phyloP scores from a whole-genome alignment of 2,329 filamentous ascomycete species.

The Harringtonia aguacate region DNA sequence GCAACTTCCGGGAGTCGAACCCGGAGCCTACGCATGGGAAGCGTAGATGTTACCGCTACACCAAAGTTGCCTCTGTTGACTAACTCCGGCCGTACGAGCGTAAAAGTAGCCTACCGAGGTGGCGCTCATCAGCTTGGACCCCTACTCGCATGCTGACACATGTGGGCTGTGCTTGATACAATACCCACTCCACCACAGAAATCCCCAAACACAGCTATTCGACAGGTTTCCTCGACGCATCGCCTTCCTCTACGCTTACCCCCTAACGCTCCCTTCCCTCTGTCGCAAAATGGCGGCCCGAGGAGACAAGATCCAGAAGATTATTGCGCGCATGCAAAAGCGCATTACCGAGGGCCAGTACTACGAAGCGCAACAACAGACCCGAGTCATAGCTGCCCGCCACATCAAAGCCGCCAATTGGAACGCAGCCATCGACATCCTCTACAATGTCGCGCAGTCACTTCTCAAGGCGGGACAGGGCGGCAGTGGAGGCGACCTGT shows the following conservation, averaged over 20 bases:
- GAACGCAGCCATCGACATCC: slow-evolving; percentile 73
- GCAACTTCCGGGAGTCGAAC: slow-evolving; percentile 19
- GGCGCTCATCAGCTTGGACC: neutral
- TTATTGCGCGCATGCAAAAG: slow-evolving; percentile 57
- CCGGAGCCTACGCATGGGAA: slow-evolving; percentile 19
- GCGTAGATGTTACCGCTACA: slow-evolving; percentile 19
- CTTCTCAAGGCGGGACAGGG: slow-evolving; percentile 88
- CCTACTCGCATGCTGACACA: neutral
- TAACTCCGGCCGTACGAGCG: neutral
- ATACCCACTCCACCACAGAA: neutral
- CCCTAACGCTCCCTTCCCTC: neutral
- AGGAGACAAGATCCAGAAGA: slow-evolving; percentile 41
- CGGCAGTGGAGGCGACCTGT: slow-evolving; percentile 83
- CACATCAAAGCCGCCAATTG: slow-evolving; percentile 87
- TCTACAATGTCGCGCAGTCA: slow-evolving; percentile 73
- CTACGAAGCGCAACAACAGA: slow-evolving; percentile 98
- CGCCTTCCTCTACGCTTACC: neutral
- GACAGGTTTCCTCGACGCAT: neutral
- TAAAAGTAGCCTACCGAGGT: neutral
- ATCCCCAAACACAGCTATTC: neutral
- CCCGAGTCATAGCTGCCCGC: slow-evolving; percentile 85
- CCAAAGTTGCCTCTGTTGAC: slow-evolving; percentile 12
- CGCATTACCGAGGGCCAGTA: slow-evolving; percentile 57
- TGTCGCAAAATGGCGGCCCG: slow-evolving; percentile 19
- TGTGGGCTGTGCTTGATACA: neutral